Percentiles rank a stretch among this genome's conserved stretches.
phyloP scores from a whole-genome alignment of 495 filamentous ascomycete genomes.

The Penicillium arizonense region DNA sequence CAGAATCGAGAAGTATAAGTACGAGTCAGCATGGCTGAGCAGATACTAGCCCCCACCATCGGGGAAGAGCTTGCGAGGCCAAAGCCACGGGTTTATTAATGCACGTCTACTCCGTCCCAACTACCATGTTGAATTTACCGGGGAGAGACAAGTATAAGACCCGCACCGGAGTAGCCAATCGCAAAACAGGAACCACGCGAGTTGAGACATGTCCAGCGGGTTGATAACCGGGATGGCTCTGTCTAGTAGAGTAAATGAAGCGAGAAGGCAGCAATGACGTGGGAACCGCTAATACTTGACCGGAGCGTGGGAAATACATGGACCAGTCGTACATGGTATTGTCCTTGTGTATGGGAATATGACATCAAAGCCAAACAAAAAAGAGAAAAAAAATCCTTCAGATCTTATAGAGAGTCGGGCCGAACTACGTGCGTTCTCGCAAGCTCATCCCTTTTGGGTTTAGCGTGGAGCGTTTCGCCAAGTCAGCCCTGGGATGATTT shows the following conservation, averaged over 20 bases:
- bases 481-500: slow-evolving; percentile 1
- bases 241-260: slow-evolving; percentile 4
- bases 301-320: slow-evolving; percentile 3
- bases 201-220: not conserved
- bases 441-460: slow-evolving; percentile 27
- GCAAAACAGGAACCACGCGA: not conserved
- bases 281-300: not conserved
- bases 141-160: not conserved
- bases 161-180: slow-evolving; percentile 7
- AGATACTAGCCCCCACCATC: slow-evolving; percentile 2
- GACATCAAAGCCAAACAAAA: slow-evolving; percentile 6
- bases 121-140: slow-evolving; percentile 1
- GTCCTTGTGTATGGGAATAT: slow-evolving; percentile 1
- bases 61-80: slow-evolving; percentile 7
- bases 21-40: slow-evolving; percentile 8
- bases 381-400: not conserved
- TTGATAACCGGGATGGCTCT: slow-evolving; percentile 1
- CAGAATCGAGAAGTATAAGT: not conserved
- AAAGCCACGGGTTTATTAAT: not conserved
- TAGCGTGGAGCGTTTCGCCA: slow-evolving; percentile 10
- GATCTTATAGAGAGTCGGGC: slow-evolving; percentile 20
- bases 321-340: not conserved
- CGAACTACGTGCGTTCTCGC: slow-evolving; percentile 22
- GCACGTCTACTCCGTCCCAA: not conserved
- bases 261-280: not conserved